Evolutionary conservation across 78 protist genomes (phyloP).

Genomic region (Salpingoeca rosetta): DNA sequence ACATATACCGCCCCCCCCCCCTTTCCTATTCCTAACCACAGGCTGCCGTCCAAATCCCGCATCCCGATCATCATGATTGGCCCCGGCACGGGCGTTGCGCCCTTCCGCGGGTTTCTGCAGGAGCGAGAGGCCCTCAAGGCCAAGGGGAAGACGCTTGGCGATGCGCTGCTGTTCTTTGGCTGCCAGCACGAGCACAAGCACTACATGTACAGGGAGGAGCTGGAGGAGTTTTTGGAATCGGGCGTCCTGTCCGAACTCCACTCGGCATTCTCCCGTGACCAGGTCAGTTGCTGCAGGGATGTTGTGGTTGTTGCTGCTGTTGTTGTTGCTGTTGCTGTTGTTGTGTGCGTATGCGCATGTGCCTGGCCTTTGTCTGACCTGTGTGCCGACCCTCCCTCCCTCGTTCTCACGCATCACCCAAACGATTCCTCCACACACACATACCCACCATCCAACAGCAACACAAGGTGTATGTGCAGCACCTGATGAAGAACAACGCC

Average conservation of each 20-base stretch:
- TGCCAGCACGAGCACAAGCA: slow-evolving; percentile 46
- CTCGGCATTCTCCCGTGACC: background rate
- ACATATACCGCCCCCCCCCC: too few species aligned
- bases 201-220: slow-evolving; percentile 43
- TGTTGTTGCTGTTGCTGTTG: background rate
- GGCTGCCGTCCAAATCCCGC: slow-evolving; percentile 4
- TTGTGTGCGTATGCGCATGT: background rate
- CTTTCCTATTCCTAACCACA: too few species aligned
- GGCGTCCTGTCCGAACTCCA: background rate
- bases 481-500: slow-evolving; percentile 31
- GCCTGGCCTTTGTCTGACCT: background rate
- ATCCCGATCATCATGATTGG: slow-evolving; percentile 44
- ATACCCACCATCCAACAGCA: slow-evolving; percentile 29
- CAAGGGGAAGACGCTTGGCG: background rate
- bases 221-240: background rate
- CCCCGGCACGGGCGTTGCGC: slow-evolving; percentile 76
- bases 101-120: slow-evolving; percentile 58
- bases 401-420: background rate
- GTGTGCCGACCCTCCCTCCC: background rate
- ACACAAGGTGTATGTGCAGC: slow-evolving; percentile 58
- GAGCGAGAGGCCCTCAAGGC: background rate
- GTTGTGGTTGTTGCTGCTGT: background rate
- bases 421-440: background rate
- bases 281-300: background rate
- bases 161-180: slow-evolving; percentile 48